Evolutionary conservation across 148 eudicot genomes (phyloP), one percentile per base, ranked within the genome.

Genomic region (Polygonum aviculare): DNA sequence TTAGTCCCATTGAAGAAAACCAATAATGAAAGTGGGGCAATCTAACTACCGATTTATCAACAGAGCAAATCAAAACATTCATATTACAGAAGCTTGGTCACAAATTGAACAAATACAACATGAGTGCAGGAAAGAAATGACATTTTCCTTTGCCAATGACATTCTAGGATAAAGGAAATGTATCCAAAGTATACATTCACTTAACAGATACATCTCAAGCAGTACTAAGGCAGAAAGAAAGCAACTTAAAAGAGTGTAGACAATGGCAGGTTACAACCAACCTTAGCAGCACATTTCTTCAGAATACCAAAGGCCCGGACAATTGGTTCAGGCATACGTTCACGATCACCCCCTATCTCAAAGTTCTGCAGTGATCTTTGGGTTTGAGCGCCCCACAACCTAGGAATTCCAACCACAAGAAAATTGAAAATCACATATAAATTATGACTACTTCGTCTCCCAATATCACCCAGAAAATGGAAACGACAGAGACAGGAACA

Each of bases 351-450:
- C 38, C 98, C 98, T 80, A 95, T 95, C 50, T 95, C 98, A 83
- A 95, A 95, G 75, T 95, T 95, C 80, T 95, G 98, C 57, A 95
- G 76, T 49, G 98, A 95, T 81, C 98, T 90, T 77, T 95, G 97
- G 69, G 97, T 95, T 85, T 95, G 98, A 84, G 97, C 97, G 73
- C 97, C 98, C 98, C 98, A 95, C 85, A 95, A 83, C 82, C 98
- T 94, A 77, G 74, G 44, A 73, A 59, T 21, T 35, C 44, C 75
- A 75, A 19, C 70, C 52, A 79, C 45, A 35, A 3, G 26, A 60
- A 38, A 60, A 26, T 26, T 5, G 3, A 60, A 26, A 2, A 2
- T 18, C 4, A 60, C 4, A 31, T 26, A 19, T 19, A 59, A 21
- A 26, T 14, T 1, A 11, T 59, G 36, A 9, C 67, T 8, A 57